These are phyloP conservation scores for Abrus precatorius DNA, from an alignment of 306 rosid genomes.

Conservation along the genomic window DNA sequence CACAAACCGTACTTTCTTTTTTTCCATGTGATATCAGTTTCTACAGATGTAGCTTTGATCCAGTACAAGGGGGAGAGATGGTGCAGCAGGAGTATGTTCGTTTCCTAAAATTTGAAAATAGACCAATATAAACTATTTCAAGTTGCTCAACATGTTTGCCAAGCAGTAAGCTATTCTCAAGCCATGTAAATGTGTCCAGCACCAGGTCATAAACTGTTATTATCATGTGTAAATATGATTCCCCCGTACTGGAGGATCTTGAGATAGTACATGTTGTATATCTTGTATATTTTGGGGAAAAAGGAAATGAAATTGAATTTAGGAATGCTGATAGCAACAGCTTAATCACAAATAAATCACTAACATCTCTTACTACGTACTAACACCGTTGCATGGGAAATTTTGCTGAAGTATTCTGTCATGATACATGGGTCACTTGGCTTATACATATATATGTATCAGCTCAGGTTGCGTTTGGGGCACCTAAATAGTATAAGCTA, in stretches of 20 bases:
- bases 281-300: slow-evolving; percentile 34
- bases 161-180: slow-evolving; percentile 33
- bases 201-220: slow-evolving; percentile 32
- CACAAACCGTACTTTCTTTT: slow-evolving; percentile 23
- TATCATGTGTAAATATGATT: slow-evolving; percentile 54
- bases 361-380: background rate
- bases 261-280: slow-evolving; percentile 35
- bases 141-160: slow-evolving; percentile 1
- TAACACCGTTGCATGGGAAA: background rate
- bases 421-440: background rate
- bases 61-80: slow-evolving; percentile 80
- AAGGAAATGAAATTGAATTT: slow-evolving; percentile 12
- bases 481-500: background rate
- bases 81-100: slow-evolving; percentile 74
- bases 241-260: slow-evolving; percentile 35
- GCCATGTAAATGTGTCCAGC: slow-evolving; percentile 54
- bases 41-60: slow-evolving; percentile 77
- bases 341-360: slow-evolving; percentile 32
- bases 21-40: slow-evolving; percentile 59
- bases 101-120: slow-evolving; percentile 64
- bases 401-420: background rate
- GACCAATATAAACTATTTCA: slow-evolving; percentile 47
- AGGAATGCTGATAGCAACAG: slow-evolving; percentile 1
- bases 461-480: background rate
- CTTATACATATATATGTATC: background rate